A percentile compares a stretch with the other conserved stretches of the same genome.
Evolutionary conservation across 73 alveolate species (phyloP).

Genomic region (Paramecium pentaurelia): DNA sequence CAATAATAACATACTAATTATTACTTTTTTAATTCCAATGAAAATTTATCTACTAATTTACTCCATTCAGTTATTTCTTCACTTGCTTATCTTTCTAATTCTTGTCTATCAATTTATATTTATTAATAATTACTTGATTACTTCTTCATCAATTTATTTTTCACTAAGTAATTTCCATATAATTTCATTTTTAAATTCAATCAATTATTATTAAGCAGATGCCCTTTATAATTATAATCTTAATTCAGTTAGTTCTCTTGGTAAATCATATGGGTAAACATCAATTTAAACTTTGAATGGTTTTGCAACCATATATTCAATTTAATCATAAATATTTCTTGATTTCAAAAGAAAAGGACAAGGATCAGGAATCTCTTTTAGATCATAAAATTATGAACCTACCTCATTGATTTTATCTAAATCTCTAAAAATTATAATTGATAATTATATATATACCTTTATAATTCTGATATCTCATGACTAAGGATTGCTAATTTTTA

Average conservation of each 20-base stretch:
- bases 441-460: constrained; percentile 44
- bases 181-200: constrained; percentile 51
- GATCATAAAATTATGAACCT: constrained; percentile 29
- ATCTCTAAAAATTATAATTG: constrained; percentile 59
- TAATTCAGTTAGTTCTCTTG: constrained; percentile 60
- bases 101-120: neutral
- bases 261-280: constrained; percentile 58
- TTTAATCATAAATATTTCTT: constrained; percentile 44
- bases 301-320: constrained; percentile 54
- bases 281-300: constrained; percentile 54
- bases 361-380: constrained; percentile 48
- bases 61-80: constrained; percentile 60
- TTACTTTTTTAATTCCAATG: constrained; percentile 41
- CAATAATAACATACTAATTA: constrained; percentile 44
- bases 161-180: constrained; percentile 50
- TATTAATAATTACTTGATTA: neutral
- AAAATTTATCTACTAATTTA: constrained; percentile 33
- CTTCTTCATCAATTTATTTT: constrained; percentile 37
- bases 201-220: constrained; percentile 23
- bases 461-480: constrained; percentile 91
- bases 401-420: constrained; percentile 91
- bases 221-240: constrained; percentile 38
- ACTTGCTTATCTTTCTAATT: constrained; percentile 53
- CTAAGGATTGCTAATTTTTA: constrained; percentile 92
- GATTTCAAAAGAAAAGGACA: constrained; percentile 43